Conservation (phyloP, 371 early-diverging fungal species). For the Mortierella sp. region DNA sequence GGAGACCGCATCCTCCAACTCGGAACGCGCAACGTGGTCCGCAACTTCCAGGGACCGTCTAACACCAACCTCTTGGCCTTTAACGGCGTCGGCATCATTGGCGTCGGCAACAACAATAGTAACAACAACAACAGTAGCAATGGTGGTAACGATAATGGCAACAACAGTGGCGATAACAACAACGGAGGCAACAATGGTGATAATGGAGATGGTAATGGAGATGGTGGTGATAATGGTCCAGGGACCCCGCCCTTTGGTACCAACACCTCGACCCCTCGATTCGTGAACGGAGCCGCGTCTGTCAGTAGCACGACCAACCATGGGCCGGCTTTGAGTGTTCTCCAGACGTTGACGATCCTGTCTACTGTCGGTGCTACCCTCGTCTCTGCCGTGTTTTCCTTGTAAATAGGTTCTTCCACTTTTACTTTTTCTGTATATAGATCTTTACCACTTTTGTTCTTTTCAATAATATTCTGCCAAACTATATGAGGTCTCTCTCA, state of each 20-base stretch:
- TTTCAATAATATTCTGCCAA: background rate
- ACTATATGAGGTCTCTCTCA: background rate
- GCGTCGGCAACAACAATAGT: conserved; percentile 6
- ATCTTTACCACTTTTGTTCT: background rate
- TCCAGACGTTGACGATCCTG: conserved; percentile 42
- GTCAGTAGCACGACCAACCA: conserved; percentile 40
- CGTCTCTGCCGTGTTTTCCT: conserved; percentile 13
- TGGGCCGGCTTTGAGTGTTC: conserved; percentile 24
- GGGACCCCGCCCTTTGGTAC: conserved; percentile 8
- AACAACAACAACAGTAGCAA: conserved; percentile 1
- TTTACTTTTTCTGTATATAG: conserved; percentile 9
- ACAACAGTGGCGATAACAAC: background rate
- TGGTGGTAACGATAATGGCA: background rate
- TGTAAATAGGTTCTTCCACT: conserved; percentile 15
- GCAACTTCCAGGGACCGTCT: conserved; percentile 45
- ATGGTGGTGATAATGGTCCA: conserved; percentile 11
- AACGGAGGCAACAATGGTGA: conserved; percentile 1
- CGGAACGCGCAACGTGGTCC: conserved; percentile 47
- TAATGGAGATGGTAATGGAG: conserved; percentile 2
- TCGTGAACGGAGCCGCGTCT: conserved; percentile 31
- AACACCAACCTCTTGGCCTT: conserved; percentile 54
- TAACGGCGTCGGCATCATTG: conserved; percentile 49
- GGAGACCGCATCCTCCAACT: conserved; percentile 52
- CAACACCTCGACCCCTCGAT: conserved; percentile 16
- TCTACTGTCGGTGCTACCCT: conserved; percentile 28